Conservation (phyloP, 495 filamentous ascomycete genomes). For the Penicillium herquei region DNA sequence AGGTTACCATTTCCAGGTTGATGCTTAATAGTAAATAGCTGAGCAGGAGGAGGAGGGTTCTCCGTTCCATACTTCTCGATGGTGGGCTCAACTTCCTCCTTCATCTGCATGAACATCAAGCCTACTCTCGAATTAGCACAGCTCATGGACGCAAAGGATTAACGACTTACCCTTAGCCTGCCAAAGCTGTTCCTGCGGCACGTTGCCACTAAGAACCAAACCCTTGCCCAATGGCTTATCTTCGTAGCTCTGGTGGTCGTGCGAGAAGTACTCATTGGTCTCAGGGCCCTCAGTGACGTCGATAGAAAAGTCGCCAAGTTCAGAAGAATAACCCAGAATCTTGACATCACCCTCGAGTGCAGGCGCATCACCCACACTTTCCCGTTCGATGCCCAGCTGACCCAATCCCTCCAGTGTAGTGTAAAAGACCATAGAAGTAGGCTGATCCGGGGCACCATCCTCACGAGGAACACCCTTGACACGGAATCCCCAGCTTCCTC, state of each 20-base stretch:
- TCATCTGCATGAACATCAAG: conserved; percentile 74
- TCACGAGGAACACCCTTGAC: conserved; percentile 79
- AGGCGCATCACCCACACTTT: conserved; percentile 39
- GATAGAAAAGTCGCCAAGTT: conserved; percentile 82
- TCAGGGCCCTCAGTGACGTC: conserved; percentile 68
- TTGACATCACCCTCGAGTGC: conserved; percentile 73
- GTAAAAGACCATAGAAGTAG: conserved; percentile 79
- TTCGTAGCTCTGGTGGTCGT: conserved; percentile 60
- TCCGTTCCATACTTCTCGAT: conserved; percentile 70
- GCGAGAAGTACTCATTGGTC: conserved; percentile 59
- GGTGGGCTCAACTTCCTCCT: conserved; percentile 67
- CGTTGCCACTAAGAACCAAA: conserved; percentile 65
- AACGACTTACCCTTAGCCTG: conserved; percentile 66
- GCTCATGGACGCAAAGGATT: neutral
- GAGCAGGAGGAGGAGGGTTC: conserved; percentile 74
- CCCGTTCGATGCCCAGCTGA: conserved; percentile 56
- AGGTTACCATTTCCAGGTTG: conserved; percentile 71
- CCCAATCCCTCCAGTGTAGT: conserved; percentile 76
- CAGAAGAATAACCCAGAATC: conserved; percentile 68
- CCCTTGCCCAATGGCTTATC: conserved; percentile 76
- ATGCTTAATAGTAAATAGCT: conserved; percentile 77
- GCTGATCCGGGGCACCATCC: conserved; percentile 61
- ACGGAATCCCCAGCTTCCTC: conserved; percentile 87
- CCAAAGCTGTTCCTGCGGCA: conserved; percentile 75
- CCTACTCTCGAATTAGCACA: conserved; percentile 30